Base-by-base conservation (phyloP, 352 stramenopile species). In the Pythium dissotocum region DNA sequence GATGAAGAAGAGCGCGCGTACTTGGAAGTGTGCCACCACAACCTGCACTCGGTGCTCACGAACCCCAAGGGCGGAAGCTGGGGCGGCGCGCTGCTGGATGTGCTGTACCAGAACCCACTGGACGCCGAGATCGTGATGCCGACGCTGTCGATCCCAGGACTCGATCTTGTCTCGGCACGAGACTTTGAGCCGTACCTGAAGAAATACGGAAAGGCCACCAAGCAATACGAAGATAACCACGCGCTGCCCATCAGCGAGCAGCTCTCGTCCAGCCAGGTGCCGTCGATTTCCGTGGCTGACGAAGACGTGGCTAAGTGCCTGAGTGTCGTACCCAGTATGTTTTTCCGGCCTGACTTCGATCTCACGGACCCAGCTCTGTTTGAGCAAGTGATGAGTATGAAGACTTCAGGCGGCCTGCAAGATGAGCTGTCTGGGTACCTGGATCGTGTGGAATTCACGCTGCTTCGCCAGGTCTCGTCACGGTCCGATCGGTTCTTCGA, bases 401-500 rank as follows among this genome's bases (percentile, higher is more conserved):
- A 75, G 55, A 82, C 77, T 8, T 66, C 71, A 36, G 72, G 63
- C 14, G 83, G 81, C 0, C 67, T 93, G 4, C 85, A 94, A 65
- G 85, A 94, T 48, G 77, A 94, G 85, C 66, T 96, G 40, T 90
- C 86, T 9, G 79, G 77, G 48, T 94, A 94, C 69, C 68, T 96
- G 59, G 88, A 96, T 67, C 82, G 83, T 33, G 88, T 96, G 48
- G 86, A 96, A 64, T 91, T 94, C 65, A 92, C 86, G 40, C 75
- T 96, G 53, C 75, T 96, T 48, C 85, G 88, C 2, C 86, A 96
- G 67, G 86, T 96, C 36, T 93, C 86, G 36, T 94, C 86, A 9
- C 82, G 88, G 14, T 94, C 88, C 1, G 83, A 96, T 62, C 81
- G 83, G 21, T 94, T 96, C 75, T 94, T 96, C 30, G 82, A 96